Conservation (phyloP, 1,284 basidiomycete species). For the Singerocomus rubriflavus region DNA sequence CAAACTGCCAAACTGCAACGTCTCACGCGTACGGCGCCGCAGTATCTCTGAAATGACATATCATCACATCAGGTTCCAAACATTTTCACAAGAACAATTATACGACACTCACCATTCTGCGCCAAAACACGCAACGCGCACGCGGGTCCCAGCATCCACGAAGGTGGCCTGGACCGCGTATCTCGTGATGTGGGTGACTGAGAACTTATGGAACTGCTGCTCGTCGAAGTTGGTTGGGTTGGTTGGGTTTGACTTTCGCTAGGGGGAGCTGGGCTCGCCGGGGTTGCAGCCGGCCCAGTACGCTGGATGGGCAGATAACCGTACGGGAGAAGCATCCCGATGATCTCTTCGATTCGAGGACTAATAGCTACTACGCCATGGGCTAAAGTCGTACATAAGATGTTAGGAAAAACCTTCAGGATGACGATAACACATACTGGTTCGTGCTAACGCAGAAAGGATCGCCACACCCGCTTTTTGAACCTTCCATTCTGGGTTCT, state of each 20-base stretch:
- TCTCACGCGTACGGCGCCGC: not conserved
- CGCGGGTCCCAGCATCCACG: constrained; percentile 24
- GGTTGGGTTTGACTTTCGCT: not conserved
- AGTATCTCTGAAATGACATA: constrained; percentile 13
- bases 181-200: not conserved
- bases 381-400: constrained; percentile 10
- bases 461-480: constrained; percentile 28
- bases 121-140: constrained; percentile 22
- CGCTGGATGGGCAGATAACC: constrained; percentile 3
- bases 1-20: constrained; percentile 15
- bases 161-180: constrained; percentile 5
- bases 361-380: constrained; percentile 15
- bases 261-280: not conserved
- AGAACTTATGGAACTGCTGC: not conserved
- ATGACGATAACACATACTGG: constrained; percentile 5
- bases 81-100: not conserved
- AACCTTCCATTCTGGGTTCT: constrained; percentile 10
- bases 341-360: constrained; percentile 7
- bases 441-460: constrained; percentile 23
- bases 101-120: constrained; percentile 11
- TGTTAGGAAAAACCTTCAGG: not conserved
- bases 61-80: not conserved
- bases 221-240: too few species aligned
- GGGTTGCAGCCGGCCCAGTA: too few species aligned
- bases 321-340: constrained; percentile 21